phyloP scores from a whole-genome alignment of 2,329 filamentous ascomycete species.

The Pseudopyrenochaeta lycopersici region DNA sequence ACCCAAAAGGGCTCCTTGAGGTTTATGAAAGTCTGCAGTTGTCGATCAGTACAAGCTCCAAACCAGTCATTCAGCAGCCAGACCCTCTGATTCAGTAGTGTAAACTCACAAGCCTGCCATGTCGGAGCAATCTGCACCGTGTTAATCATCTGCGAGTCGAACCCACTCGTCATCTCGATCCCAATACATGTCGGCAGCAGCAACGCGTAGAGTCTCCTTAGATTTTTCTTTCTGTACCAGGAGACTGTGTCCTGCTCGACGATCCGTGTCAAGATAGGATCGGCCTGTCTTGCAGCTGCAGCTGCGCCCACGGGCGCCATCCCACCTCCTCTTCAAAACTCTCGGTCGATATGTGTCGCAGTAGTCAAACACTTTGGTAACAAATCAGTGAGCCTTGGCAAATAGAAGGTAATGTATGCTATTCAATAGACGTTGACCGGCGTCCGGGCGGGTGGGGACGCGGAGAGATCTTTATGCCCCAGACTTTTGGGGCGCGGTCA shows the following conservation, averaged over 20 bases:
- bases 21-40: slow-evolving; percentile 38
- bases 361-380: background rate
- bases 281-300: slow-evolving; percentile 31
- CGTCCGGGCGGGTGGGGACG: slow-evolving; percentile 7
- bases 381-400: background rate
- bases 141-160: slow-evolving; percentile 47
- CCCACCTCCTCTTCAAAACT: background rate
- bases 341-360: background rate
- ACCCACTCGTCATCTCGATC: slow-evolving; percentile 45
- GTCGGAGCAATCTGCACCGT: slow-evolving; percentile 37
- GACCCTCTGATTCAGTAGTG: background rate
- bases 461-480: slow-evolving; percentile 16
- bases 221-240: slow-evolving; percentile 52
- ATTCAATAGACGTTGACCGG: background rate
- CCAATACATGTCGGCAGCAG: slow-evolving; percentile 45
- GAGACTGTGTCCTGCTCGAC: slow-evolving; percentile 50
- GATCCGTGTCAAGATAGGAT: slow-evolving; percentile 52
- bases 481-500: slow-evolving; percentile 5
- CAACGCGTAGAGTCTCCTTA: slow-evolving; percentile 46
- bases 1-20: slow-evolving; percentile 48
- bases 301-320: slow-evolving; percentile 28
- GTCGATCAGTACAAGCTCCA: background rate
- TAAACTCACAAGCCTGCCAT: slow-evolving; percentile 37
- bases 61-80: too few species aligned
- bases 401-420: background rate